Conservation (phyloP, 2,329 filamentous ascomycete genomes). For the Botrytis galanthina region DNA sequence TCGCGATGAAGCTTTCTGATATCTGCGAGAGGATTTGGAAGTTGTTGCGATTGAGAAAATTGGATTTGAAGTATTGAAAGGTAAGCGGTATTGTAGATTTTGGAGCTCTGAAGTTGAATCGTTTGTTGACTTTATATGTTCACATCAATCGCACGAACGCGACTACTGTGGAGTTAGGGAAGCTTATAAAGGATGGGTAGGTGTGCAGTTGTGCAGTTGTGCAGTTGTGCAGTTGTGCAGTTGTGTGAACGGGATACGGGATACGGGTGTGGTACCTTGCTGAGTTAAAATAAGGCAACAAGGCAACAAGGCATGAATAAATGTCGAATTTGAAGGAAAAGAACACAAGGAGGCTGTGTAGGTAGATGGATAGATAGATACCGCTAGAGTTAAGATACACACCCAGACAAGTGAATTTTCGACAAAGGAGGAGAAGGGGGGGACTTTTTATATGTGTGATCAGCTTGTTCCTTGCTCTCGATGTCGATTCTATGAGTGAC, state of each 20-base stretch:
- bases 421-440: conserved; percentile 10
- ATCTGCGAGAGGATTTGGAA: neutral
- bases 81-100: neutral
- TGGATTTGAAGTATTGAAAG: neutral
- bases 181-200: neutral
- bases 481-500: neutral
- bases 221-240: neutral
- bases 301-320: neutral
- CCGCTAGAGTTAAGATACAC: conserved; percentile 7
- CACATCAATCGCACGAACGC: neutral
- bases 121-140: conserved; percentile 10
- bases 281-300: neutral
- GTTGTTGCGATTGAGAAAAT: neutral
- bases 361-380: neutral
- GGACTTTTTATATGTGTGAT: conserved; percentile 14
- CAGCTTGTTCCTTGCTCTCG: conserved; percentile 2
- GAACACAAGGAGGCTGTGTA: neutral
- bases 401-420: neutral
- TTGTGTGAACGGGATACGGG: neutral
- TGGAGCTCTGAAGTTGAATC: neutral
- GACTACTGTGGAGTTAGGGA: neutral
- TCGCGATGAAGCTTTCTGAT: neutral
- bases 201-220: neutral
- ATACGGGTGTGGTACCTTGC: no score
- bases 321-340: no score